Base-by-base conservation (phyloP, 1,284 basidiomycete species). In the Agaricales sp. region DNA sequence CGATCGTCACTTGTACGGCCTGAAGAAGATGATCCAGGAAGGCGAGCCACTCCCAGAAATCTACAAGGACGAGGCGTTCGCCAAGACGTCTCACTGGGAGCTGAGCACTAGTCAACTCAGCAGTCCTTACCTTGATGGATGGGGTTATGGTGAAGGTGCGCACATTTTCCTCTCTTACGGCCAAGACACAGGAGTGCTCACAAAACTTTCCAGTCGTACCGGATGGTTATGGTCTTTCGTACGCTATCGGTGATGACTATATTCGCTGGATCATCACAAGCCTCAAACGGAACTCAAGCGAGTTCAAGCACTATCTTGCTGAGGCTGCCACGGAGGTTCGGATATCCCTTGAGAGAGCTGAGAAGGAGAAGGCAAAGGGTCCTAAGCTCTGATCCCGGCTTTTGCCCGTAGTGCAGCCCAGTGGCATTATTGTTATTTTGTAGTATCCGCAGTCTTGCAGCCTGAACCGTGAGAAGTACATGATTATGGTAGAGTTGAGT, bases 81-180 rank as follows among this genome's bases (percentile, higher is more conserved):
- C 70, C 11, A 74, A 74, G 63, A 87, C 82, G 38, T 80, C 66
- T 49, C 89, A 93, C 63, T 99, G 95, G 96, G 87, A 93, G 66
- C 68, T 99, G 55, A 90, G 85, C 44, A 99, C 95, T 3, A 88
- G 83, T 57, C 89, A 97, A 65, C 72, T 99, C 54, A 87, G 84
- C 48, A 86, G 81, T 48, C 77, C 78, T 52, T 92, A 78, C 64
- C 74, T 99, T 46, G 89, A 94, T 57, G 92, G 92, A 30, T 97
- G 95, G 94, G 95, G 95, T 24, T 98, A 95, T 63, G 94, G 94
- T 11, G 92, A 97, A 77, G 91, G 87, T 89, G 52, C 53, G 78
- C 64, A 41, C 38, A 50, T 35, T 20, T n/a, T 45, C 4, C 16
- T 24, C 44, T 45, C 20, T 8, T 11, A 11, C 20, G n/a, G 8